Evolutionary conservation across 805 yeast species (phyloP), one percentile per base, ranked within the genome.

Genomic region (Priceomyces castillae): DNA sequence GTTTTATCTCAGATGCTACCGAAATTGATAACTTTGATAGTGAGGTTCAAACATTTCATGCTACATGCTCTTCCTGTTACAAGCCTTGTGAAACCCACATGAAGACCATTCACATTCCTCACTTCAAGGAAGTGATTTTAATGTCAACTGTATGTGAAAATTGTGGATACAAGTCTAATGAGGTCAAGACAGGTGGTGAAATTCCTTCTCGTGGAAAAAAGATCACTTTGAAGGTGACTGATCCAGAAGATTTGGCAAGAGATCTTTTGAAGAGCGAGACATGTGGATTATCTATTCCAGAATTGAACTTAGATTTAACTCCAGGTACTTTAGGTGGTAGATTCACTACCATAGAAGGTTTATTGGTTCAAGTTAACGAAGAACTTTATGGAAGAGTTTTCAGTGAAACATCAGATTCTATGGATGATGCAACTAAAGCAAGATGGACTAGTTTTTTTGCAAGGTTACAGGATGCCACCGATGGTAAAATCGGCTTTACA

Each of bases 321-420:
- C 90, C 96, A 33, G 99, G 99, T 47, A 94, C 99, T 2, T 74
- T 94, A 40, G 99, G 99, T 48, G 99, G 99, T 45, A 80, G 99
- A 61, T 94, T 94, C 73, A 94, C 99, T 37, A 94, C 99, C 12
- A 72, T 94, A 50, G 99, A 94, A 69, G 99, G 99, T 49, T 75
- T 94, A 43, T 69, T 94, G 53, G 75, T 80, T 35, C 97, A 94
- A 67, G 97, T 94, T 7, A 72, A 80, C 53, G 97, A 90, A 48
- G 98, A 94, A 64, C 77, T 94, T 49, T 86, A 89, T 57, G 69
- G 83, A 7, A 81, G 95, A 65, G 95, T 94, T 4, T 86, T 86
- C 62, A 76, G 86, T 9, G 84, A 85, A 59, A 84, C 95, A 2
- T 86, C 95, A 1, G 98, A 92, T 61, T 85, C 96, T 4, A 90